These are phyloP conservation scores for Colletotrichum tanaceti DNA, from an alignment of 2,329 filamentous ascomycete genomes.

Conservation along the genomic window DNA sequence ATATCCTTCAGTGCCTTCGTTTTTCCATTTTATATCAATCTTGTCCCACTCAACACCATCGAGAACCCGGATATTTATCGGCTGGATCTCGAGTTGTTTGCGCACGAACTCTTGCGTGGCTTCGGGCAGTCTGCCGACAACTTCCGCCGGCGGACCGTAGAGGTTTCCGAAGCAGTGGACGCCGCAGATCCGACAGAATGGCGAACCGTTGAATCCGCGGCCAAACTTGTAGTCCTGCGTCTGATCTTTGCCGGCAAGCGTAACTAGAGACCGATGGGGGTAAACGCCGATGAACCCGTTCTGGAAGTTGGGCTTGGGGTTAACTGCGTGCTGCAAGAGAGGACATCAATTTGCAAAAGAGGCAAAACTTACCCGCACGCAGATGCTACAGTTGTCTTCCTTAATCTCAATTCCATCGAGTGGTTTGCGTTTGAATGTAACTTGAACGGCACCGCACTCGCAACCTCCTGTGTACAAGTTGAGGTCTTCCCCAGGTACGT, in stretches of 20 bases:
- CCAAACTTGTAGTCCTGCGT: slow-evolving; percentile 45
- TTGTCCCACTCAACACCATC: slow-evolving; percentile 24
- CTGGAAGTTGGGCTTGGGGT: slow-evolving; percentile 18
- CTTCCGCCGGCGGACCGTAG: slow-evolving; percentile 47
- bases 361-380: slow-evolving; percentile 44
- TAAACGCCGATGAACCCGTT: slow-evolving; percentile 47
- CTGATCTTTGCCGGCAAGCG: slow-evolving; percentile 44
- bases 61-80: slow-evolving; percentile 33
- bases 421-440: slow-evolving; percentile 42
- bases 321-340: background rate
- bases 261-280: slow-evolving; percentile 46
- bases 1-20: slow-evolving; percentile 31
- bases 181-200: slow-evolving; percentile 47
- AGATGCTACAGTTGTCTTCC: slow-evolving; percentile 53
- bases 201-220: slow-evolving; percentile 41
- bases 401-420: slow-evolving; percentile 56
- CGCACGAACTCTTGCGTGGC: slow-evolving; percentile 43
- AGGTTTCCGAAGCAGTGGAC: slow-evolving; percentile 46
- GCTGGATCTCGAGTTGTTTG: slow-evolving; percentile 37
- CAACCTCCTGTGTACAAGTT: slow-evolving; percentile 43
- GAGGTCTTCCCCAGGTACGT: slow-evolving; percentile 24
- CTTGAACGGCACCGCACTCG: slow-evolving; percentile 45
- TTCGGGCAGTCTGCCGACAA: slow-evolving; percentile 45
- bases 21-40: slow-evolving; percentile 16
- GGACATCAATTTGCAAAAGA: background rate